phyloP scores from a whole-genome alignment of 805 yeast genomes.

The Vanderwaltozyma tropicalis region DNA sequence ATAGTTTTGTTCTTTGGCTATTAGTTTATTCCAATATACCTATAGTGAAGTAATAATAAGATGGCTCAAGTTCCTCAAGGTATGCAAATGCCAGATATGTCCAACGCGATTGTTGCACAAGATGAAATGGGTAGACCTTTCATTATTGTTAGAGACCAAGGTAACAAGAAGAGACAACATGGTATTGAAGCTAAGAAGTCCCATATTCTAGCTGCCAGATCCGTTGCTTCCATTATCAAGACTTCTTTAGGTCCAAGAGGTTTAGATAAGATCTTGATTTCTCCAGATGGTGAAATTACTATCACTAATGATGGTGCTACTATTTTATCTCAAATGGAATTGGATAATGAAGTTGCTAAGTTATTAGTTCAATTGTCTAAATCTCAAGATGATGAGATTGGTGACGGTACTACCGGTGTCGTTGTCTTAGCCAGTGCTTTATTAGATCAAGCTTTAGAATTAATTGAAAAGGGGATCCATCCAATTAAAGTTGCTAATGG shows the following conservation, averaged over 20 bases:
- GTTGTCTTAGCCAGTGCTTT: conserved; percentile 93
- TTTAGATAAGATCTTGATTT: conserved; percentile 87
- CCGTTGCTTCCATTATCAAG: conserved; percentile 84
- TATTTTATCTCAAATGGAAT: conserved; percentile 87
- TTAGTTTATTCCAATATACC: too few species aligned
- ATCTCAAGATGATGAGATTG: conserved; percentile 96
- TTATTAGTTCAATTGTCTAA: conserved; percentile 84
- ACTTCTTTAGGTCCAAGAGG: conserved; percentile 97
- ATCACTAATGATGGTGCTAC: conserved; percentile 99
- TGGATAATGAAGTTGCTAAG: conserved; percentile 93
- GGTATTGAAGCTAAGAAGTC: conserved; percentile 74
- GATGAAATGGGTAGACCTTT: conserved; percentile 99
- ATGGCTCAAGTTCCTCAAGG: conserved; percentile 16
- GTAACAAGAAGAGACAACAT: conserved; percentile 51
- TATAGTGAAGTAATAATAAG: too few species aligned
- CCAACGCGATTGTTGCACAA: conserved; percentile 97
- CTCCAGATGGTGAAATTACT: conserved; percentile 96
- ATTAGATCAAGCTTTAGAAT: conserved; percentile 85
- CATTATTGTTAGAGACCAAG: conserved; percentile 87
- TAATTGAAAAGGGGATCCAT: conserved; percentile 93
- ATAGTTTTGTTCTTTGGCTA: too few species aligned
- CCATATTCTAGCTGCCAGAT: conserved; percentile 89
- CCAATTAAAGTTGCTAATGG: conserved; percentile 97
- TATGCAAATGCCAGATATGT: conserved; percentile 72
- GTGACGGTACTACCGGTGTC: conserved; percentile 98